Evolutionary conservation across 352 stramenopile genomes (phyloP), one percentile per base, ranked within the genome.

Genomic region (Thalassiosira mediterranea): DNA sequence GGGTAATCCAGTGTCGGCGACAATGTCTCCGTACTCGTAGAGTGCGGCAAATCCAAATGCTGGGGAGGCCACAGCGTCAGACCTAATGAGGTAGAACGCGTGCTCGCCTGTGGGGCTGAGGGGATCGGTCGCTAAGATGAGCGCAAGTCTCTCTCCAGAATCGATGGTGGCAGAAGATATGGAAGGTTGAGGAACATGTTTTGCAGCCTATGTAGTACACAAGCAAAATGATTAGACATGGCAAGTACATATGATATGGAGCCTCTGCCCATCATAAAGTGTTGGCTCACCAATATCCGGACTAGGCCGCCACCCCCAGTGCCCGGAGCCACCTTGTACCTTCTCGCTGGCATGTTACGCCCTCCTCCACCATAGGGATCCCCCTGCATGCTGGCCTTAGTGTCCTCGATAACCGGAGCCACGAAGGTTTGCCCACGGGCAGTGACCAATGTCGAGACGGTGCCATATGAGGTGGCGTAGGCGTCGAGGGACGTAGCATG

Each of bases 121-220:
- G 0, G 85, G 85, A 72, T 91, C 82, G 4, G 85, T 91, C 3
- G 82, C 85, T 1, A 91, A 42, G 61, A 91, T 60, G 2, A 90
- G 58, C 10, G 84, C 71, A 32, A 86, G 47, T 8, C 84, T 66
- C 51, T 75, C 46, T 4, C 75, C 68, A 8, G 76, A 82, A 47
- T 61, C 60, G 17, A 52, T 26, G 15, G 26, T 28, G 29, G 58
- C 57, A 4, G 44, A 25, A 31, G 59, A 37, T 51, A 32, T 5
- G 1, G 13, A 23, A 26, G 65, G 49, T 5, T 64, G 44, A 17
- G 68, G 68, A 38, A 77, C 46, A 26, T 66, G 38, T 21, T 51
- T 77, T 44, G 49, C 58, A 0, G 29, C 34, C 37, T 44, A 17
- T 62, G 38, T 34, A 11, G 17, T 21, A 56, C 23, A 56, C 10